Conservation (phyloP, 441 rosid species). For the Brassica balearica region DNA sequence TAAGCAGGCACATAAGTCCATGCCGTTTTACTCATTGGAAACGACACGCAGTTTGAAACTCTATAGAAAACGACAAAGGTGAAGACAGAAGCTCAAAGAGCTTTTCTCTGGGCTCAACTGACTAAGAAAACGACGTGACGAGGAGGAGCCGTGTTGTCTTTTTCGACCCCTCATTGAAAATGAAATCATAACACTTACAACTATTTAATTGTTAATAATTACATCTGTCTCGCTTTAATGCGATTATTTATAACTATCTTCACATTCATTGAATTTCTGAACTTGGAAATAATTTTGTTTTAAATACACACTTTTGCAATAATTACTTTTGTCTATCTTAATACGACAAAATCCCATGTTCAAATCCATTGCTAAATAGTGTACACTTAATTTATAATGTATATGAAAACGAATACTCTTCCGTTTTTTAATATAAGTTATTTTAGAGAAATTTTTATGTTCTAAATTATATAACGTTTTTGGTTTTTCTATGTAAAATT, state of each 20-base stretch:
- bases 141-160: conserved; percentile 16
- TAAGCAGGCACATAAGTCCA: neutral
- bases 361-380: neutral
- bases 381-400: neutral
- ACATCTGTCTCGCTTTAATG: neutral
- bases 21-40: neutral
- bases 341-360: neutral
- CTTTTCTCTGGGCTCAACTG: neutral
- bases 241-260: neutral
- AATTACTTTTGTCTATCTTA: neutral
- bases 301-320: neutral
- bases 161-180: neutral
- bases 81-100: neutral
- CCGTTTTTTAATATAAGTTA: too few relatives aligned
- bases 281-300: neutral
- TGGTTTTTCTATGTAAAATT: too few relatives aligned
- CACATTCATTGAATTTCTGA: neutral
- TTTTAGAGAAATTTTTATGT: too few relatives aligned
- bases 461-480: too few relatives aligned
- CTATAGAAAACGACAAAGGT: conserved; percentile 11
- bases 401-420: neutral
- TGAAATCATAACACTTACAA: neutral
- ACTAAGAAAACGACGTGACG: conserved; percentile 9
- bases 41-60: conserved; percentile 1
- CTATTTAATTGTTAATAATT: neutral